Percentiles rank a stretch among this genome's conserved stretches.
Evolutionary conservation across 2,329 filamentous ascomycete species (phyloP).

Genomic region (Calonectria hongkongensis): DNA sequence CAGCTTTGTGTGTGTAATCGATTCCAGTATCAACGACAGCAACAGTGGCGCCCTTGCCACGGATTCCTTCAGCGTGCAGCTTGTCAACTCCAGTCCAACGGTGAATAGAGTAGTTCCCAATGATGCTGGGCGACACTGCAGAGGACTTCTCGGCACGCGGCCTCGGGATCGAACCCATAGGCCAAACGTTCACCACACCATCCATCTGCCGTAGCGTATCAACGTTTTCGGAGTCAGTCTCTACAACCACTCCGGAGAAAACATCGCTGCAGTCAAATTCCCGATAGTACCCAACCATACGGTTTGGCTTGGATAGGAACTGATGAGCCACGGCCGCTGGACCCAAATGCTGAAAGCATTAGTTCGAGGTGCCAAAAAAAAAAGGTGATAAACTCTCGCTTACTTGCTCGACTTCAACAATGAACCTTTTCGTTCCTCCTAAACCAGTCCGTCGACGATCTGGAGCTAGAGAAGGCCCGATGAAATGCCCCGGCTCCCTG

Average conservation of each 20-base stretch:
- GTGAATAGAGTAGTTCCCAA: conserved; percentile 60
- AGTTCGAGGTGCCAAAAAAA: conserved; percentile 35
- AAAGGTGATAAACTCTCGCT: conserved; percentile 17
- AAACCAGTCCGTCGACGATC: conserved; percentile 25
- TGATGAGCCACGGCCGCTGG: conserved; percentile 48
- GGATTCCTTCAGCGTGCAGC: conserved; percentile 61
- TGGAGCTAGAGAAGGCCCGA: conserved; percentile 7
- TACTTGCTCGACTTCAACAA: conserved; percentile 54
- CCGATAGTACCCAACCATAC: conserved; percentile 49
- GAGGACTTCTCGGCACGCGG: conserved; percentile 43
- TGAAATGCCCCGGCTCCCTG: conserved; percentile 35
- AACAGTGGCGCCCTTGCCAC: conserved; percentile 61
- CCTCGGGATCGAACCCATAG: conserved; percentile 54
- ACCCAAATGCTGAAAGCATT: conserved; percentile 44
- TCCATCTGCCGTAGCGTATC: conserved; percentile 58
- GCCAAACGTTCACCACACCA: conserved; percentile 62
- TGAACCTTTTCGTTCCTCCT: conserved; percentile 50
- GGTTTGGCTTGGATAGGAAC: conserved; percentile 45
- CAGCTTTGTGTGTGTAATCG: conserved; percentile 63
- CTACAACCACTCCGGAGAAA: conserved; percentile 60
- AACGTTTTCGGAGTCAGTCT: conserved; percentile 56
- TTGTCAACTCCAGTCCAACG: conserved; percentile 63
- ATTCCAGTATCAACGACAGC: conserved; percentile 64
- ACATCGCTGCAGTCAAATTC: conserved; percentile 60
- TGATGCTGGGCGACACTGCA: conserved; percentile 40